phyloP scores from a whole-genome alignment of 768 basidiomycete genomes.

The Phaeotremella skinneri region DNA sequence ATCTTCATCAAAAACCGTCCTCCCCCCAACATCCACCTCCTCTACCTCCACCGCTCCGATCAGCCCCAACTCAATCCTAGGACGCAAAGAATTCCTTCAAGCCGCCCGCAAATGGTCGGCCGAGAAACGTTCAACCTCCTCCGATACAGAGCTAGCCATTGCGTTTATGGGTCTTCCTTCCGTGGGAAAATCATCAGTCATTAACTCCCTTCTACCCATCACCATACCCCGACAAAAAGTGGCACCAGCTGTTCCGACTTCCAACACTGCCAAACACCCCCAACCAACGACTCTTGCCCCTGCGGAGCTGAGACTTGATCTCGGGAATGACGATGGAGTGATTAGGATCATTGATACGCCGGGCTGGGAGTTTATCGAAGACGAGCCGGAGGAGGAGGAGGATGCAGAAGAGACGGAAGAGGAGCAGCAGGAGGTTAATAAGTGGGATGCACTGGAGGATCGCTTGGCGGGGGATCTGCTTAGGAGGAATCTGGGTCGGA shows the following conservation, averaged over 20 bases:
- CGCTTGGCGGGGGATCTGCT: slow-evolving; percentile 65
- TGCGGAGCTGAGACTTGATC: slow-evolving; percentile 62
- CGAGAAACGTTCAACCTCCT: slow-evolving; percentile 43
- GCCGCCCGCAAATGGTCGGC: slow-evolving; percentile 25
- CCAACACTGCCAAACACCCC: slow-evolving; percentile 54
- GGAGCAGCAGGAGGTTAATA: slow-evolving; percentile 32
- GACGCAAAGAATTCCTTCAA: slow-evolving; percentile 37
- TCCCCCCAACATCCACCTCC: slow-evolving; percentile 11
- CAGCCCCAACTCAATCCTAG: slow-evolving; percentile 19
- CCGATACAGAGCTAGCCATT: slow-evolving; percentile 61
- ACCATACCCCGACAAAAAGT: slow-evolving; percentile 55
- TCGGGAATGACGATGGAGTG: slow-evolving; percentile 56
- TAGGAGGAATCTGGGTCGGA: slow-evolving; percentile 72
- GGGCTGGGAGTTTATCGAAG: slow-evolving; percentile 62
- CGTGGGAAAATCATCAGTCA: slow-evolving; percentile 79
- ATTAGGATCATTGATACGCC: slow-evolving; percentile 82
- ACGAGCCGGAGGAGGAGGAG: slow-evolving; percentile 51
- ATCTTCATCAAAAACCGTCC: slow-evolving; percentile 19
- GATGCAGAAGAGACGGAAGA: slow-evolving; percentile 41
- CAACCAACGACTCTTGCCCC: slow-evolving; percentile 71
- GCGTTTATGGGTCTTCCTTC: slow-evolving; percentile 83
- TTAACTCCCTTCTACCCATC: slow-evolving; percentile 71
- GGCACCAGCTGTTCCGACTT: slow-evolving; percentile 56
- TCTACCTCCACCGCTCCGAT: slow-evolving; percentile 1
- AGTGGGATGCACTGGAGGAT: slow-evolving; percentile 50